phyloP scores from a whole-genome alignment of 2,329 filamentous ascomycete genomes.

The Penicillium sp. region DNA sequence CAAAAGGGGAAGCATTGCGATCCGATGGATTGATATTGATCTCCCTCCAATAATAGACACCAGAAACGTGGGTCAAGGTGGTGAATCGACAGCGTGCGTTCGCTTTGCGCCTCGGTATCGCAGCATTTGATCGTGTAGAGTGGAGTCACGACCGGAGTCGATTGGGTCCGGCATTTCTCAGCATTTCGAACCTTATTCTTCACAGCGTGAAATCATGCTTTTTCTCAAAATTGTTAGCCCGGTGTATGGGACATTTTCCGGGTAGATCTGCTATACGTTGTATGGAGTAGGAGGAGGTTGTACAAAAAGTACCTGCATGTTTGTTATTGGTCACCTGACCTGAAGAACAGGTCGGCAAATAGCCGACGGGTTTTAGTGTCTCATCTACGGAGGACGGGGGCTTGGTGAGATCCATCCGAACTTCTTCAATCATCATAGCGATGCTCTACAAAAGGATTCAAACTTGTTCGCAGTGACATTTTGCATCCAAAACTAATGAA shows the following conservation, averaged over 20 bases:
- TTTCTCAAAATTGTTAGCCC: not conserved
- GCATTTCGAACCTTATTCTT: not conserved
- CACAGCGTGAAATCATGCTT: not conserved
- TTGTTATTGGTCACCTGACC: not conserved
- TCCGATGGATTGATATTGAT: not conserved
- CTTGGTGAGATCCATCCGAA: not conserved
- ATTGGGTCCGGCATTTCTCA: not conserved
- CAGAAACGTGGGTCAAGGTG: not conserved
- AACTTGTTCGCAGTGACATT: not conserved
- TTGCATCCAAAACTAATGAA: conserved; percentile 1
- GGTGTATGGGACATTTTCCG: not conserved
- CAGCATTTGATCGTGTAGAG: conserved; percentile 1
- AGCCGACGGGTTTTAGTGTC: not conserved
- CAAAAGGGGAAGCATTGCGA: conserved; percentile 6
- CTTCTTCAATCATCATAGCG: not conserved
- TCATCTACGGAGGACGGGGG: not conserved
- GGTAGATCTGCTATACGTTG: not conserved
- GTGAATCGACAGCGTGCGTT: not conserved
- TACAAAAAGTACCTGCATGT: not conserved
- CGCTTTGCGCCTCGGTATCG: conserved; percentile 2
- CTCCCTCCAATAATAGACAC: not conserved
- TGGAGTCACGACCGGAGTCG: not conserved
- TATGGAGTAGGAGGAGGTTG: not conserved
- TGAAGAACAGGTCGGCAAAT: not conserved
- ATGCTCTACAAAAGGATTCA: not conserved